Base-by-base conservation (phyloP, 306 rosid species). In the Sicyos edulis region DNA sequence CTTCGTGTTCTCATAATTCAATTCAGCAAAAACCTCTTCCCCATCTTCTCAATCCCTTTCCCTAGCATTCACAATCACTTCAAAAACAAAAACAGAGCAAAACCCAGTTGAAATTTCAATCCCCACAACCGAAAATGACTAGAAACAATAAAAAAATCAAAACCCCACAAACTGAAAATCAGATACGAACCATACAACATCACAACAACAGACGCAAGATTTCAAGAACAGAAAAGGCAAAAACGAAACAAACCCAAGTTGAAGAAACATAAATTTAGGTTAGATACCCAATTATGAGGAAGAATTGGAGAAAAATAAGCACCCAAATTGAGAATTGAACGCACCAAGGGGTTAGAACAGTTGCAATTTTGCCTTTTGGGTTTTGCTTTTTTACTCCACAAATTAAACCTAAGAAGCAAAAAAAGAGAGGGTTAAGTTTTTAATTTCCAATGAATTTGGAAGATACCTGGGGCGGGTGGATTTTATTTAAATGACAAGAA, bases 381-480 rank as follows among this genome's bases (percentile, higher is more conserved):
- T 63, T 44, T 65, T 29, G 29, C 37, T 32, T 32, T 78, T 34
- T 13, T 34, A 32, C 61, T 37, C 54, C 17, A 29, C 54, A 55
- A 58, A 53, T 55, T 15, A 40, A 45, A 78, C 76, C 77, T 78
- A 82, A 80, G 51, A 65, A 65, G 5, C 37, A 32, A 32, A 32
- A 42, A 16, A 40, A 65, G 70, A 17, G 71, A 21, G 54, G 54
- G 54, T n/a, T 21, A 64, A 64, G 71, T 20, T 66, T 66, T 66
- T 66, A 66, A 66, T 14, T 34, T 66, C 71, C 98, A 82, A 83
- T 75, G 87, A 86, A 75, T 79, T 75, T 76, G 87, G 87, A 83
- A 80, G 84, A 80, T 83, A 83, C 81, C 57, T 40, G 59, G 55
- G 66, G 55, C 50, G 57, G 79, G 42, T 80, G 77, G 80, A 57